phyloP scores from a whole-genome alignment of 441 rosid species.

The Macaranga tanarius region DNA sequence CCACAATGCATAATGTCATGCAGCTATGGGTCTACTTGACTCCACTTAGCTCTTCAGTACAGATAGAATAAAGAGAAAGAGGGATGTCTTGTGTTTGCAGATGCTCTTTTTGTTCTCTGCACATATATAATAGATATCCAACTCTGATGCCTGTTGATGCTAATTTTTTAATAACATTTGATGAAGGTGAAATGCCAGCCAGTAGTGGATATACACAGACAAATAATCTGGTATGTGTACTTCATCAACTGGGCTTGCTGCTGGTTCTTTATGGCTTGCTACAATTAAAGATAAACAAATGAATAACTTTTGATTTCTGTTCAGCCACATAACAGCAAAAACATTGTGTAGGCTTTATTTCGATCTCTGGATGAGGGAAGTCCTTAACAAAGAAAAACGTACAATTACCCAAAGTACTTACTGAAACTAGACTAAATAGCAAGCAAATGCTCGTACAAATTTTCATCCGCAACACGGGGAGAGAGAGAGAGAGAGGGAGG shows the following conservation, averaged over 20 bases:
- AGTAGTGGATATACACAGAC: constrained; percentile 47
- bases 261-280: constrained; percentile 14
- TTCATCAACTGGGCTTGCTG: constrained; percentile 5
- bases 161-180: constrained; percentile 26
- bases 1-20: background rate
- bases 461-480: background rate
- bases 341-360: background rate
- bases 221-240: constrained; percentile 68
- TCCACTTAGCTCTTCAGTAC: background rate
- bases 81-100: background rate
- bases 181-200: constrained; percentile 94
- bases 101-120: background rate
- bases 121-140: background rate
- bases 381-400: background rate
- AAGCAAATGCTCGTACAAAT: background rate
- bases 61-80: background rate
- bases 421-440: background rate
- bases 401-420: background rate
- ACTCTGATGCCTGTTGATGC: constrained; percentile 14
- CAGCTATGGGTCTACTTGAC: background rate
- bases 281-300: background rate
- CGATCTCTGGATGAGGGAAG: background rate
- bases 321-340: background rate
- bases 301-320: background rate
- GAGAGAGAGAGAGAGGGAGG: too few relatives aligned